Conservation (phyloP, 805 yeast genomes). For the Danielia reshetovae region DNA sequence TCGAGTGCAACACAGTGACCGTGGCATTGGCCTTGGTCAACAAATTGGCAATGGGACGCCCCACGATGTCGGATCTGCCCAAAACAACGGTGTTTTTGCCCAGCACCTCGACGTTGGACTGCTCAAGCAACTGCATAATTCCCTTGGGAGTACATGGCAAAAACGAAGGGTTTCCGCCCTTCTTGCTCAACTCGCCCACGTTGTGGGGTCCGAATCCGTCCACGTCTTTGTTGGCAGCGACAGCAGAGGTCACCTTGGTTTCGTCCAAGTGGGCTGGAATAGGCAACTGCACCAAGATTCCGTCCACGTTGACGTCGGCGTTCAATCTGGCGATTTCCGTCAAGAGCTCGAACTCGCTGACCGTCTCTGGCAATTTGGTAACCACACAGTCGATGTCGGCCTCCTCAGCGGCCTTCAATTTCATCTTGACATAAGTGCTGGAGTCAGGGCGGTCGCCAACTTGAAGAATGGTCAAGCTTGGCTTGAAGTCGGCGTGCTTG, state of each 20-base stretch:
- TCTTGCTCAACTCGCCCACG: constrained; percentile 73
- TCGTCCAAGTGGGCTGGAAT: constrained; percentile 69
- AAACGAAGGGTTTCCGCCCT: constrained; percentile 65
- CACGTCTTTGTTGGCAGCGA: constrained; percentile 65
- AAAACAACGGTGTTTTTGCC: constrained; percentile 80
- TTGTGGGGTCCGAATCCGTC: constrained; percentile 81
- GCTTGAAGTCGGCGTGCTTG: constrained; percentile 53
- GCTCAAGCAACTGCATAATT: constrained; percentile 58
- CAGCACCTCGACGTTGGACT: constrained; percentile 49
- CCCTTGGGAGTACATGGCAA: constrained; percentile 87
- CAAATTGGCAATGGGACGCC: constrained; percentile 72
- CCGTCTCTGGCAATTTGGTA: constrained; percentile 53
- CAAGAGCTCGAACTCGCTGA: constrained; percentile 54
- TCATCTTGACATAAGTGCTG: constrained; percentile 77
- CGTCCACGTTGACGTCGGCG: constrained; percentile 58
- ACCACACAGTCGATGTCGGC: constrained; percentile 62
- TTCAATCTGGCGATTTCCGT: constrained; percentile 54
- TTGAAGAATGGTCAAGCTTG: constrained; percentile 67
- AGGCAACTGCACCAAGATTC: constrained; percentile 74
- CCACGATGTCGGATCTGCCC: constrained; percentile 85
- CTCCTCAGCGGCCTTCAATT: constrained; percentile 70
- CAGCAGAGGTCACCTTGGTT: constrained; percentile 62
- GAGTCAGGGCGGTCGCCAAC: constrained; percentile 78
- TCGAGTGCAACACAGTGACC: constrained; percentile 72
- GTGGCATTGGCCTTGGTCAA: constrained; percentile 70